Conservation (phyloP, 257 asterid species). For the Solanum appendiculatum region DNA sequence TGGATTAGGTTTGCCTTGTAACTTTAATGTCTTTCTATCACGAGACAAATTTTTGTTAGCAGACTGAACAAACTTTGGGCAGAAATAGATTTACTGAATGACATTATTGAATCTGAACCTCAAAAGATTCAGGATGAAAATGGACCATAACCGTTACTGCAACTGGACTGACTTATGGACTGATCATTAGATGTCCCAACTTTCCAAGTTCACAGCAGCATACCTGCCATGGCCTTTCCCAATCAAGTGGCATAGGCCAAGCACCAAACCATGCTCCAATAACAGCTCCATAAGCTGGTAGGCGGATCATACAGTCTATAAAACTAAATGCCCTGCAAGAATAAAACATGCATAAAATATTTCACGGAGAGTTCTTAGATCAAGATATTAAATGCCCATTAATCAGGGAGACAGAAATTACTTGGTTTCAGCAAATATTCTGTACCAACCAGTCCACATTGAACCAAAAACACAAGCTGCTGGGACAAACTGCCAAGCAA, state of each 20-base stretch:
- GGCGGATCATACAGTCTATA: slow-evolving; percentile 51
- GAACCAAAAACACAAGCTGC: slow-evolving; percentile 75
- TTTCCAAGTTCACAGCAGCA: neutral
- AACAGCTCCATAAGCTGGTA: slow-evolving; percentile 85
- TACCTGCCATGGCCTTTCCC: slow-evolving; percentile 95
- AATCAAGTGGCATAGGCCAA: slow-evolving; percentile 98
- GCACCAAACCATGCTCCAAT: slow-evolving; percentile 99
- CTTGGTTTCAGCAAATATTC: slow-evolving; percentile 61
- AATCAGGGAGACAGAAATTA: slow-evolving; percentile 11
- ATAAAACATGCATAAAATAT: neutral
- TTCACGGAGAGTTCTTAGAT: neutral
- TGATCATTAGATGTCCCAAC: neutral
- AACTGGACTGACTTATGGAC: neutral
- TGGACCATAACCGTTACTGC: neutral
- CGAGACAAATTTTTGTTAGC: neutral
- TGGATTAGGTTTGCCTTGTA: neutral
- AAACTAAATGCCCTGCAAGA: slow-evolving; percentile 42
- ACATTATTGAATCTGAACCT: neutral
- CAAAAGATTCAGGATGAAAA: neutral
- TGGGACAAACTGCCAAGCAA: slow-evolving; percentile 62
- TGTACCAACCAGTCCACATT: slow-evolving; percentile 75
- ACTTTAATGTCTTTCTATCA: neutral
- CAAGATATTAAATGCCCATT: neutral
- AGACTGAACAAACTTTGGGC: neutral
- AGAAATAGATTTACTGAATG: neutral